Conservation (phyloP, 148 eudicot genomes). For the Vaccinium corymbosum region DNA sequence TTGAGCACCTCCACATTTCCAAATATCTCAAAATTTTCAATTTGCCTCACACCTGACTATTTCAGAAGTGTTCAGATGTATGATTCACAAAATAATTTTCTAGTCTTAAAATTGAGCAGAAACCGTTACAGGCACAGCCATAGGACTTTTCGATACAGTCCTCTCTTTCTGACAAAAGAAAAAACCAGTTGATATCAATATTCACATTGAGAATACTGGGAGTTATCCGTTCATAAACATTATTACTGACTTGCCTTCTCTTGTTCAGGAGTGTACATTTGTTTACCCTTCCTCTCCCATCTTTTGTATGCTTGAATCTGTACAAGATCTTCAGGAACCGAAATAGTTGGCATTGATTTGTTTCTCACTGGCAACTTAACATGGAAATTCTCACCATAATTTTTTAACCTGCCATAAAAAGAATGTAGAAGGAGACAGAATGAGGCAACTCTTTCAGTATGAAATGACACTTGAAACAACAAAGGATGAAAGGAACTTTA, state of each 20-base stretch:
- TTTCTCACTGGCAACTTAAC: conserved; percentile 51
- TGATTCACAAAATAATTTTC: not conserved
- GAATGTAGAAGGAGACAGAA: not conserved
- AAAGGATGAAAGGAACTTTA: not conserved
- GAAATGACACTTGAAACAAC: conserved; percentile 8
- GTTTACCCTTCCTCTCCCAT: conserved; percentile 99
- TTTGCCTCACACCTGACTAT: not conserved
- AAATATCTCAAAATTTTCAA: not conserved
- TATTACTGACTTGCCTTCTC: conserved; percentile 53
- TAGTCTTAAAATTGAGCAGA: not conserved
- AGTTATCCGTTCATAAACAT: not conserved
- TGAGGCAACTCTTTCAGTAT: not conserved
- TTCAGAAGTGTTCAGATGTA: not conserved
- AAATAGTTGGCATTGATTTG: conserved; percentile 35
- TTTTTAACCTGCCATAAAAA: conserved; percentile 60
- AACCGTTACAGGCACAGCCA: not conserved
- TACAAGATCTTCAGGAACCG: conserved; percentile 97
- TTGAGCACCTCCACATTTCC: not conserved
- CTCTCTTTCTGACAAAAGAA: not conserved
- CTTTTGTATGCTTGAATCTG: conserved; percentile 86
- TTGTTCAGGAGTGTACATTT: conserved; percentile 73
- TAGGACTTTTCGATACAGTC: not conserved
- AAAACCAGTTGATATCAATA: not conserved
- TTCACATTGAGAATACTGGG: not conserved
- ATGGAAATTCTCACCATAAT: conserved; percentile 75